Evolutionary conservation across 2,329 filamentous ascomycete species (phyloP), one percentile per base, ranked within the genome.

Genomic region (Fusarium aywerte): DNA sequence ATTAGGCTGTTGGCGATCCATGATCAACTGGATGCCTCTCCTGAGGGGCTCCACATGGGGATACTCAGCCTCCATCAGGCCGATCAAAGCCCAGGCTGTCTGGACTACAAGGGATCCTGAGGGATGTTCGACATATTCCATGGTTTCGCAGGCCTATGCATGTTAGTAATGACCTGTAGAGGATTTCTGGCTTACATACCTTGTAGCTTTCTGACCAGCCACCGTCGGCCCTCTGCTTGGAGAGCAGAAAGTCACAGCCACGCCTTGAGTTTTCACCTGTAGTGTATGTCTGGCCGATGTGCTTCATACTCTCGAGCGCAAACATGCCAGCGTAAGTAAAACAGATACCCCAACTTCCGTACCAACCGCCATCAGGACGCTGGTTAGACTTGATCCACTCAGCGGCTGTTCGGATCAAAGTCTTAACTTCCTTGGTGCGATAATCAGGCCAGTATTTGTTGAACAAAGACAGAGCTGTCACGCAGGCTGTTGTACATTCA

Each of bases 271-370:
- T 82, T 7, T 86, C 81, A 71, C 91, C 94, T 65, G 89, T 97
- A 31, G 81, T 81, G 69, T 96, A 96, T 4, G 85, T 92, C 79
- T 98, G 93, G 7, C 94, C 94, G 6, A 93, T 88, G 44, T 89
- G 91, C 7, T 88, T 86, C 70, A 99, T 83, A 65, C 92, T 93
- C 77, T 98, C 95, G 1, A 98, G 84, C 0, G 94, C 94, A 80
- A 99, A 99, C 93, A 98, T 96, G 67, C 89, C 92, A 1, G 94
- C 96, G 76, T 99, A 99, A 0, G 94, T 97, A 79, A 97, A 99
- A 81, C 96, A 99, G 73, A 99, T 96, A 51, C 92, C 96, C 96
- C 96, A 99, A 75, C 89, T 93, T 43, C 96, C 96, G 76, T 99
- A 98, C 96, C 96, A 99, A 62, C 90, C 91, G n/a, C 96, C 96